A percentile compares a stretch with the other conserved stretches of the same genome.
Evolutionary conservation across 2,329 filamentous ascomycete genomes (phyloP).

Genomic region (Diaporthe helianthi): DNA sequence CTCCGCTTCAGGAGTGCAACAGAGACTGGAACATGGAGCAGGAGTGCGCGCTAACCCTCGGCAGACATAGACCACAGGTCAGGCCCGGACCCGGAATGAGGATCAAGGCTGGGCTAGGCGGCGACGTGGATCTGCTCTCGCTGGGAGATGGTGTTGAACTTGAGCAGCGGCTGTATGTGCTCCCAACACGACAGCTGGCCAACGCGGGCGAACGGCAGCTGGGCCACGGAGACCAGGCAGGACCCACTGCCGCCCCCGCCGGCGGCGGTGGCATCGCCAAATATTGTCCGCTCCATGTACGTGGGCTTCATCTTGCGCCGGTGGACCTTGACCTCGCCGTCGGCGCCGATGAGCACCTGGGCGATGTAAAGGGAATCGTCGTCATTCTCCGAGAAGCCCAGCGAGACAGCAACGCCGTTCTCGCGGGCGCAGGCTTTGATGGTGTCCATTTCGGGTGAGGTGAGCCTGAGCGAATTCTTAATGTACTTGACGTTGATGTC

Average conservation of each 20-base stretch:
- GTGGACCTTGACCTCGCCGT: conserved; percentile 49
- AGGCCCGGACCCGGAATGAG: background rate
- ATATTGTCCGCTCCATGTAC: conserved; percentile 59
- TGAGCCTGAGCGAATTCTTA: conserved; percentile 49
- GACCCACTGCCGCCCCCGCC: conserved; percentile 47
- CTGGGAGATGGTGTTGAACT: conserved; percentile 53
- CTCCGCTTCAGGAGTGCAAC: no score
- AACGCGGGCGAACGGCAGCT: conserved; percentile 50
- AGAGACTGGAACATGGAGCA: background rate
- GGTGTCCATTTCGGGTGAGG: conserved; percentile 52
- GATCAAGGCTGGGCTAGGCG: conserved; percentile 50
- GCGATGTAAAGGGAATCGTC: conserved; percentile 54
- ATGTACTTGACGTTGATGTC: conserved; percentile 44
- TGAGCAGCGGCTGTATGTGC: conserved; percentile 57
- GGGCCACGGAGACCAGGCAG: conserved; percentile 49
- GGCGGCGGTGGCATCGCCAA: conserved; percentile 55
- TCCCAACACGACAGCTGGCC: conserved; percentile 59
- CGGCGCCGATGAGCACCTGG: conserved; percentile 51
- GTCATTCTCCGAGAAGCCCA: conserved; percentile 58
- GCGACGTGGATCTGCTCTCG: conserved; percentile 55
- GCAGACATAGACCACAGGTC: conserved; percentile 43
- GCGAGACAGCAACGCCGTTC: conserved; percentile 52
- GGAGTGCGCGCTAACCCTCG: conserved; percentile 25
- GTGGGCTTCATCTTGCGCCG: conserved; percentile 61
- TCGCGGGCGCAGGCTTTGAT: conserved; percentile 51